Evolutionary conservation across 1,139 yeast species (phyloP).

Genomic region (Barnettozyma hawaiiensis): DNA sequence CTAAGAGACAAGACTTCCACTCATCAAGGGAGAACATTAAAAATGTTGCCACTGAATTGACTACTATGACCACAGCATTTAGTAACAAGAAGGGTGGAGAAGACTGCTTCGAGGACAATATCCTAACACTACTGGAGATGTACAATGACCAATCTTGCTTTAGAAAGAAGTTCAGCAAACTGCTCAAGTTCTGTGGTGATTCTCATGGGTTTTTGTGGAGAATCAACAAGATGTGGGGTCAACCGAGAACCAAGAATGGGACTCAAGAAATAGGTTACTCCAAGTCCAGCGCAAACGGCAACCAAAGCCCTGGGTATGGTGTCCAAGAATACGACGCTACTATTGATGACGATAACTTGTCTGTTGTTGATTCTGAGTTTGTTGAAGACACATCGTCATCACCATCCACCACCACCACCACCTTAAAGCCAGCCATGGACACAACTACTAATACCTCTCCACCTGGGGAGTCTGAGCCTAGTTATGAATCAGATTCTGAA

Average conservation of each 20-base stretch:
- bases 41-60: neutral
- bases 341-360: neutral
- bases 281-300: too few relatives aligned
- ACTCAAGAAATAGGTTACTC: too few relatives aligned
- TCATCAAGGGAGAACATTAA: neutral
- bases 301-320: too few relatives aligned
- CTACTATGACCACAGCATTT: too few relatives aligned
- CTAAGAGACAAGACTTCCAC: neutral
- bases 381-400: neutral
- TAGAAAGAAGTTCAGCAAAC: neutral
- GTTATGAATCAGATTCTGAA: too few relatives aligned
- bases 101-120: neutral
- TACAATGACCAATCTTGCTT: slow-evolving; percentile 1
- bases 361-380: neutral
- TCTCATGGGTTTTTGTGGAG: neutral
- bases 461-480: neutral
- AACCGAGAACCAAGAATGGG: neutral
- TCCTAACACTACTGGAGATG: neutral
- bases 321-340: neutral
- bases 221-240: neutral
- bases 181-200: neutral
- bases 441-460: neutral
- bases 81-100: neutral
- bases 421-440: neutral
- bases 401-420: too few relatives aligned